Conservation (phyloP, 768 basidiomycete genomes). For the Heimioporus sp. region DNA sequence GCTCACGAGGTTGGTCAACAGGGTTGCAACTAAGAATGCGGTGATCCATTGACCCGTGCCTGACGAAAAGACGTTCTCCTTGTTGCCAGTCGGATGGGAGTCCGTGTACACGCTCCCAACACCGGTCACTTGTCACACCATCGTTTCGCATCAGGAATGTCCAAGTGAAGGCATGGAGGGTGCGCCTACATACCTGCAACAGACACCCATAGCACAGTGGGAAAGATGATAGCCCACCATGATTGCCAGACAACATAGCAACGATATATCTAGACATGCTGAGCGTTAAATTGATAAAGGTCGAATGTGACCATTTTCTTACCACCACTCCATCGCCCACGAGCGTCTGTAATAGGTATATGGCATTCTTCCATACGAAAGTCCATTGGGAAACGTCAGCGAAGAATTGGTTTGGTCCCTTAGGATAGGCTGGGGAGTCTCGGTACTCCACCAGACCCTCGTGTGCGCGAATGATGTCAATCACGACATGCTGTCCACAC, state of each 20-base stretch:
- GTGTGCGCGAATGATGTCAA: conserved; percentile 18
- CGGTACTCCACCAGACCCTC: conserved; percentile 23
- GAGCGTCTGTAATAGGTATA: conserved; percentile 20
- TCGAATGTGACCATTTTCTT: conserved; percentile 1
- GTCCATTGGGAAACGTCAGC: conserved; percentile 22
- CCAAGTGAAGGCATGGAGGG: too few relatives aligned
- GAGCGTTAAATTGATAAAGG: not conserved
- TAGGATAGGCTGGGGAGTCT: conserved; percentile 7
- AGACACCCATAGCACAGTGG: conserved; percentile 15
- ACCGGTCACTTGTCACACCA: conserved; percentile 7
- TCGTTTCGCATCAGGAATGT: not conserved
- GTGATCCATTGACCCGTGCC: conserved; percentile 22
- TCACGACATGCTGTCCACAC: conserved; percentile 10
- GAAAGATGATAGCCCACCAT: conserved; percentile 17
- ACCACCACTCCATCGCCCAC: conserved; percentile 23
- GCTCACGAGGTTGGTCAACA: conserved; percentile 14
- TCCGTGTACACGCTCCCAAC: conserved; percentile 15
- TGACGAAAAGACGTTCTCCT: conserved; percentile 14
- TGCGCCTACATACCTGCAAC: conserved; percentile 1
- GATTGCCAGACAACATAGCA: conserved; percentile 29
- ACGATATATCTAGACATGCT: conserved; percentile 20
- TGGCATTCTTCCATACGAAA: conserved; percentile 27
- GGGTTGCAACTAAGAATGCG: conserved; percentile 17
- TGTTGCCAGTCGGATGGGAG: conserved; percentile 5
- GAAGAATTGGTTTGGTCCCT: conserved; percentile 27